A percentile compares a stretch with the other conserved stretches of the same genome.
These are phyloP conservation scores for Plasmodium yoelii DNA, from an alignment of 169 alveolate species.

Conservation along the genomic window DNA sequence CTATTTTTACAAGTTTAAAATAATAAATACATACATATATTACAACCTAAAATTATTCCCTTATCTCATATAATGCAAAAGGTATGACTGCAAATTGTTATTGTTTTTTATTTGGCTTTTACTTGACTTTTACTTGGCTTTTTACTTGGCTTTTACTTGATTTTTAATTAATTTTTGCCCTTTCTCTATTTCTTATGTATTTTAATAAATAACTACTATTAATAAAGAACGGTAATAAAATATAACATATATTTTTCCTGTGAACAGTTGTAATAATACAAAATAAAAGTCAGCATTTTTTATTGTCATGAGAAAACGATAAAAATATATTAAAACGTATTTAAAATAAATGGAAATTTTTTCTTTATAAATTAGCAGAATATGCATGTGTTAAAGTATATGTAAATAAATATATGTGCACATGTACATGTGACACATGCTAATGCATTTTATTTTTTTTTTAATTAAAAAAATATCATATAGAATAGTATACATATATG, in stretches of 20 bases:
- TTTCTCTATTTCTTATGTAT: not conserved
- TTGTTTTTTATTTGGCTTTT: not conserved
- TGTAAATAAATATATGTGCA: not conserved
- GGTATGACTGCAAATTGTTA: not conserved
- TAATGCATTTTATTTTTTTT: not conserved
- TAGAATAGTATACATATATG: no score
- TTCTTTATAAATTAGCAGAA: slow-evolving; percentile 13
- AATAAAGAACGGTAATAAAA: not conserved
- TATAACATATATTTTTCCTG: not conserved
- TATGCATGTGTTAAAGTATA: not conserved
- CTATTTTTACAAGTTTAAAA: no score
- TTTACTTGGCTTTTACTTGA: no score
- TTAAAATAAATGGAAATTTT: not conserved
- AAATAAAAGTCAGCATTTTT: not conserved
- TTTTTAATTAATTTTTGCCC: not conserved
- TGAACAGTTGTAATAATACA: not conserved
- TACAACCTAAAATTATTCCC: not conserved
- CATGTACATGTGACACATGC: not conserved
- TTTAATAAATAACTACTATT: not conserved
- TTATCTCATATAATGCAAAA: not conserved
- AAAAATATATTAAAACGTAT: not conserved
- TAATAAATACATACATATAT: not conserved
- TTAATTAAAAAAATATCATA: not conserved
- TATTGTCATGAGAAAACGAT: not conserved
- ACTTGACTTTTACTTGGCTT: not conserved